Percentiles rank a stretch among this genome's conserved stretches.
phyloP scores from a whole-genome alignment of 495 filamentous ascomycete species.

The Hyphodiscus hymeniophilus region DNA sequence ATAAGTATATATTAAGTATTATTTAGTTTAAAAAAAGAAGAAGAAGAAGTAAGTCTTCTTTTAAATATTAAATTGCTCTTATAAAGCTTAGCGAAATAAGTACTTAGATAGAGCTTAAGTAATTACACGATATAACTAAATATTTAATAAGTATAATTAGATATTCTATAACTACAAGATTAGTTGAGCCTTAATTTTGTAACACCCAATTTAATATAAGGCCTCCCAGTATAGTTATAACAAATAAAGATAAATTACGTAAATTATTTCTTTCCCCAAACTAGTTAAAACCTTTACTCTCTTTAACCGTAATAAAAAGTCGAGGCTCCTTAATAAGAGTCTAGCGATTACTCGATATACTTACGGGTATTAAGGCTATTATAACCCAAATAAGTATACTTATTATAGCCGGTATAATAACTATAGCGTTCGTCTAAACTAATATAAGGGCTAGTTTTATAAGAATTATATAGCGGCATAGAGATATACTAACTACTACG shows the following conservation, averaged over 20 bases:
- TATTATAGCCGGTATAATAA: background rate
- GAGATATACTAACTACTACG: background rate
- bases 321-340: background rate
- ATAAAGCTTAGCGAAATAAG: no score
- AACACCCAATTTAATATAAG: background rate
- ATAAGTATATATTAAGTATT: no score
- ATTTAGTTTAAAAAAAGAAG: no score
- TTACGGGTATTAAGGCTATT: background rate
- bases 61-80: no score
- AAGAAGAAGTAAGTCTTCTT: no score
- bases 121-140: no score
- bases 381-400: background rate
- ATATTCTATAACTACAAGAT: no score
- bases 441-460: background rate
- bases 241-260: background rate
- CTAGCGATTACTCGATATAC: background rate
- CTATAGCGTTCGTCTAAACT: background rate
- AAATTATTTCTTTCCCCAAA: background rate
- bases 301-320: background rate
- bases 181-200: no score
- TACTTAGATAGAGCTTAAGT: no score
- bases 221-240: background rate
- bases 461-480: background rate
- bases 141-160: no score
- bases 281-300: background rate